Evolutionary conservation across 108 stramenopile species (phyloP), one percentile per base, ranked within the genome.

Genomic region (Cylindrotheca closterium): DNA sequence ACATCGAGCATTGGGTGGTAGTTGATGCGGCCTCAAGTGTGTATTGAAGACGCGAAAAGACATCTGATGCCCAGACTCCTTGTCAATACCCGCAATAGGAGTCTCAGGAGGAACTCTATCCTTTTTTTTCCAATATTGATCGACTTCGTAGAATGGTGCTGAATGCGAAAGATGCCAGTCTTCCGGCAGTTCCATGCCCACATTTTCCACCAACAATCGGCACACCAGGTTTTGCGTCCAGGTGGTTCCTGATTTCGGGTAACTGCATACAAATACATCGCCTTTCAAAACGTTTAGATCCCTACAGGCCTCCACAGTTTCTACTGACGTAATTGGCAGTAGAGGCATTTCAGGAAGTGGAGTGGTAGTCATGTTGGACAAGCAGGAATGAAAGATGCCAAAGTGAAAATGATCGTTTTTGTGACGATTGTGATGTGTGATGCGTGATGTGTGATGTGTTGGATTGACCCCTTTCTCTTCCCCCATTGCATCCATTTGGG

Each of bases 161-260:
- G 67, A 84, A 22, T 87, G 72, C 0, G 84, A 85, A 4, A 90
- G 62, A 51, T 90, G 89, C 59, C 59, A 50, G 45, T 55, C 55
- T 0, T 46, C 42, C 12, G 65, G 65, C 26, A n/a, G 58, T 27
- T 3, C 45, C 34, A 47, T 58, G 34, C 46, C 19, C 8, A 53
- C 28, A 15, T 63, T 48, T 46, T 48, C 71, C 63, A 72, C 32
- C 5, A 91, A 27, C 28, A 91, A 58, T 19, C 66, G 65, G 29
- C 79, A 33, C 2, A 87, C 76, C 65, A 87, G 83, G 60, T 77
- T 74, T 57, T 91, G 89, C 42, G 72, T 87, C 89, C 89, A 91
- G 1, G 89, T 91, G 24, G 89, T 91, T 0, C 89, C 89, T 27
- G 64, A 65, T 60, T 91, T 87, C 12, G 86, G 86, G 63, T 79